phyloP scores from a whole-genome alignment of 164 flowering plant genomes.

The Vitis rupestris region DNA sequence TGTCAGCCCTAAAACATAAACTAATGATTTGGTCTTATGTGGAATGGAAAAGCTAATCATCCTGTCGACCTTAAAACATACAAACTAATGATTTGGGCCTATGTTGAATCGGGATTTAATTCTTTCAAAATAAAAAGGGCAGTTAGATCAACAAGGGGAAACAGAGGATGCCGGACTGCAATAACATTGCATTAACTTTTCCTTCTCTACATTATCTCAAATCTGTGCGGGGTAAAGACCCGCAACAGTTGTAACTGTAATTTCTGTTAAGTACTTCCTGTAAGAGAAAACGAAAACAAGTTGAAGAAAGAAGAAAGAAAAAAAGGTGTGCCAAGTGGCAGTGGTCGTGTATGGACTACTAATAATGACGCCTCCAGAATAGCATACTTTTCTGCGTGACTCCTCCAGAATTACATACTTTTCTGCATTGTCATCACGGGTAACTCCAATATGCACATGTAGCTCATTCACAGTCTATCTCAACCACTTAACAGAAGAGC shows the following conservation, averaged over 20 bases:
- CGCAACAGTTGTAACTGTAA: not conserved
- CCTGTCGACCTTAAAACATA: too few species aligned
- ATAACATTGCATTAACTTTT: not conserved
- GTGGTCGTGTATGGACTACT: not conserved
- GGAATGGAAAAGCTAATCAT: too few species aligned
- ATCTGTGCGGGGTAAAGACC: not conserved
- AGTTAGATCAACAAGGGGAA: too few species aligned
- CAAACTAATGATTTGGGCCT: too few species aligned
- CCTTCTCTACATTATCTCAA: constrained; percentile 19
- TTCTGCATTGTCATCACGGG: too few species aligned
- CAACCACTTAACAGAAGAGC: constrained; percentile 30
- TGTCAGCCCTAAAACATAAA: too few species aligned
- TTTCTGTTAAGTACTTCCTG: not conserved
- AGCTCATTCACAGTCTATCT: not conserved
- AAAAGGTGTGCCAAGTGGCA: not conserved
- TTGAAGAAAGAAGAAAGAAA: not conserved
- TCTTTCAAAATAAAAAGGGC: too few species aligned
- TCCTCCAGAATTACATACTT: not conserved
- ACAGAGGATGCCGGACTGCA: too few species aligned
- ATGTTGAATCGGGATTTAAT: too few species aligned
- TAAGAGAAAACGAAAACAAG: not conserved
- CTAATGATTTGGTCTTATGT: too few species aligned
- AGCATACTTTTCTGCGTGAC: not conserved
- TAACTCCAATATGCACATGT: not conserved
- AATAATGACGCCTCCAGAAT: not conserved